Evolutionary conservation across 164 flowering plant species (phyloP), one percentile per base, ranked within the genome.

Genomic region (Macadamia tetraphylla): DNA sequence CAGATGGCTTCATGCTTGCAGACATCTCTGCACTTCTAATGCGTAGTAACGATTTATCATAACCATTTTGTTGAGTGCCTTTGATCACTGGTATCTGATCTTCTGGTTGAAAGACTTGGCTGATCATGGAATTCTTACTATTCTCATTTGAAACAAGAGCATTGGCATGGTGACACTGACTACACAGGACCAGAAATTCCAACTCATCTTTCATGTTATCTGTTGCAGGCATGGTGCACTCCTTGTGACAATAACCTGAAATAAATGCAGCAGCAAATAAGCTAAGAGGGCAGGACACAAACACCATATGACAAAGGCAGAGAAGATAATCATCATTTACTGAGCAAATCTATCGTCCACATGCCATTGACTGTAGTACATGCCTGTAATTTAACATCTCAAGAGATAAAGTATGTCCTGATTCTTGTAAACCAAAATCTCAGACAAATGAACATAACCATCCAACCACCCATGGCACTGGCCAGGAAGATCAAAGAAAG

Each of bases 221-320:
- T 29, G 73, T 78, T 30, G 89, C 83, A 62, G 83, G 77, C 32
- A 70, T 31, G 30, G 85, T 76, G 73, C 99, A 95, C 14, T 73
- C 78, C 65, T 68, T 72, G 72, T 95, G 99, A 77, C 92, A 92
- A 70, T 69, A 84, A 74, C 98, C 99, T 95, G 87, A 30, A 60
- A 49, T 77, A 18, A 67, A 73, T 46, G 58, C 6, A 59, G 62
- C 49, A 56, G 63, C 61, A 75, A 63, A 61, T 31, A 49, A 64
- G 42, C 15, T 31, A 69, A 32, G 3, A 30, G 70, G 53, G 18
- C 58, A 29, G 29, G 31, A 70, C 14, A n/a, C 35, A 13, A 23
- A 59, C 29, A 44, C 58, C 8, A 46, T 23, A 59, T 67, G 62
- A 44, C 46, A 35, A 32, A 62, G 44, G 53, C 29, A 8, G 23